These are phyloP conservation scores for Serpula lacrymans DNA, from an alignment of 768 basidiomycete species.

Conservation along the genomic window DNA sequence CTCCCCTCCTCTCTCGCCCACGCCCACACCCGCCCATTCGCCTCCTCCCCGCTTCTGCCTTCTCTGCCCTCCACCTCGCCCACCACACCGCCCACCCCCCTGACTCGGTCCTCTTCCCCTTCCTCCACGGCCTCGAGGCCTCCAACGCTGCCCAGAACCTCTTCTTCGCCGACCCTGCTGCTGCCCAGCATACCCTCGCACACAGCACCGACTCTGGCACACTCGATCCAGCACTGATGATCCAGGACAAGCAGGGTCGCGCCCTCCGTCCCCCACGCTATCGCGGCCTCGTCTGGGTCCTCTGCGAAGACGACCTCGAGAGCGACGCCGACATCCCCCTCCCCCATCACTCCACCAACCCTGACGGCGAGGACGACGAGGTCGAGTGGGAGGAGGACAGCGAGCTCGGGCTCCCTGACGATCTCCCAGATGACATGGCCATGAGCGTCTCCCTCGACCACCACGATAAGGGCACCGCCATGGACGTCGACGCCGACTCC, in stretches of 20 bases:
- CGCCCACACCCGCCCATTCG: constrained; percentile 40
- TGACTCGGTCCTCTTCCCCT: constrained; percentile 83
- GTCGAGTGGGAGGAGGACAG: constrained; percentile 27
- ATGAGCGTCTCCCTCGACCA: constrained; percentile 3
- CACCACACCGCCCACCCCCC: constrained; percentile 70
- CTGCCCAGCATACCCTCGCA: constrained; percentile 10
- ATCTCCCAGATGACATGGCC: constrained; percentile 27
- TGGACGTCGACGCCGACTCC: constrained; percentile 25
- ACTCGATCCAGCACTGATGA: constrained; percentile 23
- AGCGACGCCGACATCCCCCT: constrained; percentile 31
- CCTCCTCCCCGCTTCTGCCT: constrained; percentile 42
- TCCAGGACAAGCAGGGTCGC: constrained; percentile 21
- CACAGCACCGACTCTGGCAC: too few relatives aligned
- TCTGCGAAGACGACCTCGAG: constrained; percentile 66
- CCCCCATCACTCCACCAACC: constrained; percentile 16
- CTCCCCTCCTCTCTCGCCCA: constrained; percentile 20
- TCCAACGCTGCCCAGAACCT: constrained; percentile 74
- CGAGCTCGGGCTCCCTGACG: constrained; percentile 24
- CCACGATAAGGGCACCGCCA: constrained; percentile 5
- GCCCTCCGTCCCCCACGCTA: constrained; percentile 40
- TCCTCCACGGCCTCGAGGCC: constrained; percentile 84
- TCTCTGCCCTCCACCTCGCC: constrained; percentile 58
- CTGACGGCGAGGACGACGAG: constrained; percentile 24
- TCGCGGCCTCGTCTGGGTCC: constrained; percentile 82
- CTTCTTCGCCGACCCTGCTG: constrained; percentile 59